Evolutionary conservation across 2,329 filamentous ascomycete genomes (phyloP).

Genomic region (Amylocarpus encephaloides): DNA sequence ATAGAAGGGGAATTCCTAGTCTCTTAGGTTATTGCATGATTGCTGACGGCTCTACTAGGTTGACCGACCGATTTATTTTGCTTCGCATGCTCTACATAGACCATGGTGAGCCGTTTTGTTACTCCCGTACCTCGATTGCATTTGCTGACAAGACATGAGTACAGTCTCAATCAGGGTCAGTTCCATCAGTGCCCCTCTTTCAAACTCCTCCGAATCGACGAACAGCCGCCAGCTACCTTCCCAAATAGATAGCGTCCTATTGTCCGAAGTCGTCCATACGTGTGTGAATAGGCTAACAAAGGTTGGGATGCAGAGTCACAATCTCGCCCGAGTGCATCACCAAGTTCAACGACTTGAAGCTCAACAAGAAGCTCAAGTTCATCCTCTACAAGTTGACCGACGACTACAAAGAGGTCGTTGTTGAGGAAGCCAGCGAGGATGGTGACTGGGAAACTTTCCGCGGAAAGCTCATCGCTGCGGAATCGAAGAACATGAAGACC

Average conservation of each 20-base stretch:
- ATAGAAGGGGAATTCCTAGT: conserved; percentile 2
- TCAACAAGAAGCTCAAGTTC: conserved; percentile 75
- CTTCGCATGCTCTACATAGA: conserved; percentile 13
- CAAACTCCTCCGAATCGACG: not conserved
- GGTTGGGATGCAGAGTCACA: conserved; percentile 50
- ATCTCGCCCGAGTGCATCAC: conserved; percentile 65
- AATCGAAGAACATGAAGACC: conserved; percentile 58
- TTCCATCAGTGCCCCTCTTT: conserved; percentile 28
- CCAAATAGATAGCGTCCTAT: not conserved
- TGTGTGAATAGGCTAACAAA: conserved; percentile 10
- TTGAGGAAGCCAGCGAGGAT: conserved; percentile 65
- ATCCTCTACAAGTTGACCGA: conserved; percentile 85
- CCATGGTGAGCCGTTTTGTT: conserved; percentile 15
- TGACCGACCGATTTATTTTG: conserved; percentile 14
- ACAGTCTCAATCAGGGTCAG: conserved; percentile 65
- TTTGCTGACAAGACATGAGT: conserved; percentile 16
- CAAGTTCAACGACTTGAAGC: conserved; percentile 75
- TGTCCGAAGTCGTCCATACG: not conserved
- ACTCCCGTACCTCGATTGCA: not conserved
- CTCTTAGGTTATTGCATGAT: conserved; percentile 6
- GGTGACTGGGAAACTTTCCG: conserved; percentile 68
- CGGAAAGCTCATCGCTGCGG: conserved; percentile 67
- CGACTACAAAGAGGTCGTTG: conserved; percentile 74
- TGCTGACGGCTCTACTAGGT: conserved; percentile 19
- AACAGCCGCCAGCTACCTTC: not conserved